These are phyloP conservation scores for Speleostelium caveatum DNA, from an alignment of 78 protist genomes.

Conservation along the genomic window DNA sequence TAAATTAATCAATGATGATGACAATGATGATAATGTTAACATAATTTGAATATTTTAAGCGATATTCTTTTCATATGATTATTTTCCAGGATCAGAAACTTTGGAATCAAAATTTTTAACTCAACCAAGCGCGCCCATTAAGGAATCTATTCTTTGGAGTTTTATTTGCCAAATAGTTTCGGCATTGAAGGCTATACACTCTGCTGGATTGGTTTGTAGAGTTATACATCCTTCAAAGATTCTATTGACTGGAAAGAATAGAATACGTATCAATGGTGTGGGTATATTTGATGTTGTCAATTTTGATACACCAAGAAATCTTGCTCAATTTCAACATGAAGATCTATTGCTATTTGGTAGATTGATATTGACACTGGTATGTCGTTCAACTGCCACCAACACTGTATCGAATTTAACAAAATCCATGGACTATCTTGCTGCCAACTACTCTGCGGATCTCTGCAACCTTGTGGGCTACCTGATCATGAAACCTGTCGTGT, in stretches of 20 bases:
- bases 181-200: constrained; percentile 65
- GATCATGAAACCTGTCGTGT: constrained; percentile 35
- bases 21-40: background rate
- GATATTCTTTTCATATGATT: constrained; percentile 77
- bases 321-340: constrained; percentile 70
- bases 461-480: constrained; percentile 41
- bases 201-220: constrained; percentile 51
- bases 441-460: constrained; percentile 32
- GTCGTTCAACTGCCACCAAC: constrained; percentile 32
- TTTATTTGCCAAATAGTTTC: constrained; percentile 74
- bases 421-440: constrained; percentile 45
- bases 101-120: constrained; percentile 64
- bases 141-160: constrained; percentile 54
- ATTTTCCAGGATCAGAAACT: constrained; percentile 77
- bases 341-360: constrained; percentile 75
- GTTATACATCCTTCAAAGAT: constrained; percentile 78
- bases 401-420: constrained; percentile 12
- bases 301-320: constrained; percentile 58
- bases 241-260: constrained; percentile 73
- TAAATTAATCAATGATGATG: background rate
- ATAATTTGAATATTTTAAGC: background rate
- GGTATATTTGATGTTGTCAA: constrained; percentile 81
- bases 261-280: constrained; percentile 75
- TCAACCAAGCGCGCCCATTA: constrained; percentile 17
- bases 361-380: constrained; percentile 54